These are phyloP conservation scores for Penicillium sp. DNA, from an alignment of 2,329 filamentous ascomycete species.

Conservation along the genomic window DNA sequence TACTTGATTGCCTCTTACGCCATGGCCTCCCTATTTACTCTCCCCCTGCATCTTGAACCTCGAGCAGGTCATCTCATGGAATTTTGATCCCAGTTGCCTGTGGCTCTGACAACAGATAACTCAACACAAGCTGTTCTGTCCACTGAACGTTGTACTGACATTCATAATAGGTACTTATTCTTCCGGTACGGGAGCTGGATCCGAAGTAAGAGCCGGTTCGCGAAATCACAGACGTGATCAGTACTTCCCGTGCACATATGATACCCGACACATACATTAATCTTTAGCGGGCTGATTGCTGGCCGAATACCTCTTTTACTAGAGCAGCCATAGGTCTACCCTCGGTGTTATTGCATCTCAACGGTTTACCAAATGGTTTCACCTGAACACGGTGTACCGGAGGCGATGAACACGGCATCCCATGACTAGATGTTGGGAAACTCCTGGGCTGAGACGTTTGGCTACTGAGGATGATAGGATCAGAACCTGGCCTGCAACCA, in stretches of 20 bases:
- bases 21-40: slow-evolving; percentile 5
- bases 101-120: not conserved
- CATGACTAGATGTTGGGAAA: not conserved
- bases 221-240: slow-evolving; percentile 28
- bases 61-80: not conserved
- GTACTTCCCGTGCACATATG: slow-evolving; percentile 1
- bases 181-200: slow-evolving; percentile 44
- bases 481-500: not conserved
- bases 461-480: not conserved
- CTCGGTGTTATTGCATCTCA: slow-evolving; percentile 5
- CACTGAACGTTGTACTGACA: slow-evolving; percentile 4
- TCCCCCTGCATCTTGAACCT: slow-evolving; percentile 11
- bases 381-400: not conserved
- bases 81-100: slow-evolving; percentile 7
- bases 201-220: slow-evolving; percentile 42
- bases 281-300: not conserved
- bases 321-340: slow-evolving; percentile 5
- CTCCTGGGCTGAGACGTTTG: not conserved
- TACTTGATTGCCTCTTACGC: slow-evolving; percentile 1
- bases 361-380: not conserved
- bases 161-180: slow-evolving; percentile 40
- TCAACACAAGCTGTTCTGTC: not conserved
- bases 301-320: not conserved
- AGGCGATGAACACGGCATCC: not conserved
- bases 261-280: slow-evolving; percentile 5